Conservation (phyloP, 129 eudicot species). For the Tanacetum coccineum region DNA sequence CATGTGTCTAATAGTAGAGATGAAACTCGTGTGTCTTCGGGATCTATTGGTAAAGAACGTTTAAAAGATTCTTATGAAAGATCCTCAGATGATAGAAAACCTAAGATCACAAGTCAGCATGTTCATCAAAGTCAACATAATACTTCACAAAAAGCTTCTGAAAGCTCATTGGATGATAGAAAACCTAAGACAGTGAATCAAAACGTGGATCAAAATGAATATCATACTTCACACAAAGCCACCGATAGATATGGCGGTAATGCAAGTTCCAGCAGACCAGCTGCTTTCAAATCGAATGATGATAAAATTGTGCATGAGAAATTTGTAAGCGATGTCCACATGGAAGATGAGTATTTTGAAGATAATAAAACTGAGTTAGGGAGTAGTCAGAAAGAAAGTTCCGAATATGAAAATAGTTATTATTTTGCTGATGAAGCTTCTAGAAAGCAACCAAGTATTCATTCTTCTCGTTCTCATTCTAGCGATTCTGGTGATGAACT, state of each 20-base stretch:
- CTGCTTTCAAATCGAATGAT: constrained; percentile 33
- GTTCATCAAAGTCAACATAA: constrained; percentile 17
- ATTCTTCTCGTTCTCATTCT: constrained; percentile 37
- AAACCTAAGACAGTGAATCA: constrained; percentile 28
- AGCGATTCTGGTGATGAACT: constrained; percentile 26
- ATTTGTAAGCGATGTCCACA: constrained; percentile 23
- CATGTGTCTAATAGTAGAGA: constrained; percentile 29
- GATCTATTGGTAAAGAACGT: constrained; percentile 19
- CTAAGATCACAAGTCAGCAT: constrained; percentile 27
- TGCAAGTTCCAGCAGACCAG: constrained; percentile 21
- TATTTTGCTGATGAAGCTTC: constrained; percentile 33
- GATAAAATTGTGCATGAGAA: constrained; percentile 37
- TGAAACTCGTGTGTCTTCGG: constrained; percentile 18
- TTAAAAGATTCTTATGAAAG: constrained; percentile 21
- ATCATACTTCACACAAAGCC: constrained; percentile 12
- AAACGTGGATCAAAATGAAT: constrained; percentile 19
- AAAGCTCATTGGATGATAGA: constrained; percentile 24
- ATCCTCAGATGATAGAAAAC: constrained; percentile 26
- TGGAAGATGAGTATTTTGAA: constrained; percentile 30
- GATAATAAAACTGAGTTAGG: constrained; percentile 24
- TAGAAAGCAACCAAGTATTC: constrained; percentile 29
- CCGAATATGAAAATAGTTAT: constrained; percentile 28
- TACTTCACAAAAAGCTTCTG: constrained; percentile 16
- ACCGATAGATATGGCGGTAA: constrained; percentile 12
- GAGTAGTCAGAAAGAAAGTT: constrained; percentile 27